A percentile compares a stretch with the other conserved stretches of the same genome.
Conservation (phyloP, 2,329 filamentous ascomycete species). For the Trichoderma koningii region DNA sequence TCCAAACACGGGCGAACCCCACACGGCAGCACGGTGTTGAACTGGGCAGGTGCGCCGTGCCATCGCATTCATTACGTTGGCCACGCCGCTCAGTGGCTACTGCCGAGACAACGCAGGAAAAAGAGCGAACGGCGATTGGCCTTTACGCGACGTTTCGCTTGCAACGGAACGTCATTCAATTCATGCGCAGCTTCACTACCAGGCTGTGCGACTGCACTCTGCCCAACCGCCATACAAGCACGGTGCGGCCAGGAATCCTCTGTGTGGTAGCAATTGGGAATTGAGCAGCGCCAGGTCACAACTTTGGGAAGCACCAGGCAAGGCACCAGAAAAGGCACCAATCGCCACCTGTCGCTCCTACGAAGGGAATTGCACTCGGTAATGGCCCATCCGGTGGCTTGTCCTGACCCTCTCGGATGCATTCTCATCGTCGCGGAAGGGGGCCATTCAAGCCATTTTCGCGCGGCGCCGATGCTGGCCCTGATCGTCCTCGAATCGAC, state of each 20-base stretch:
- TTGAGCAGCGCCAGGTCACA: no score
- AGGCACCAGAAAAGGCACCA: not conserved
- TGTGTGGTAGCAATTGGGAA: not conserved
- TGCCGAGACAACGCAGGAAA: not conserved
- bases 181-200: not conserved
- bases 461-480: not conserved
- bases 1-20: not conserved
- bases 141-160: not conserved
- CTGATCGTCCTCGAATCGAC: not conserved
- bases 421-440: not conserved
- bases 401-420: not conserved
- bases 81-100: slow-evolving; percentile 5
- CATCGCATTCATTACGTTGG: slow-evolving; percentile 14
- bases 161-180: slow-evolving; percentile 12
- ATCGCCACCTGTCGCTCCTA: not conserved
- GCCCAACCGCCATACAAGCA: no score
- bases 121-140: not conserved
- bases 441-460: not conserved
- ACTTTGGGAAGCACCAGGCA: not conserved
- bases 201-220: not conserved
- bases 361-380: not conserved
- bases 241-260: not conserved
- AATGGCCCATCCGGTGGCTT: not conserved
- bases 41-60: not conserved
- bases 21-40: not conserved